Conservation (phyloP, 2,329 filamentous ascomycete genomes). For the Alternaria longipes region DNA sequence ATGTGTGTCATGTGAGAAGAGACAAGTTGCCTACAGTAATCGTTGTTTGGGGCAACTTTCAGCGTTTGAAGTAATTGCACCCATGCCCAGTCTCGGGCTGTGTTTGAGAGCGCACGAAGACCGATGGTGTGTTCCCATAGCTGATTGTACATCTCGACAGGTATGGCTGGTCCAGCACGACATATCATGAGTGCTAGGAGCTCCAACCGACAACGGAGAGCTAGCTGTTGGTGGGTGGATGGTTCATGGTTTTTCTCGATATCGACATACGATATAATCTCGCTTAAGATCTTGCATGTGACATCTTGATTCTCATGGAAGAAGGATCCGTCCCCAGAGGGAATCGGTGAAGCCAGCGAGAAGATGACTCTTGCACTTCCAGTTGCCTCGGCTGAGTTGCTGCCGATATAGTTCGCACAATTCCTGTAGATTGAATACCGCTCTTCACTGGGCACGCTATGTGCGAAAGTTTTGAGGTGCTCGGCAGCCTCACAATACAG, state of each 20-base stretch:
- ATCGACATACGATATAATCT: slow-evolving; percentile 50
- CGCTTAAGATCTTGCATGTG: slow-evolving; percentile 48
- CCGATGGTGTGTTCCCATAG: slow-evolving; percentile 81
- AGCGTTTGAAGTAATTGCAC: slow-evolving; percentile 41
- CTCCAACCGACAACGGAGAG: slow-evolving; percentile 57
- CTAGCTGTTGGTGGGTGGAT: slow-evolving; percentile 24
- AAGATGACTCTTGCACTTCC: slow-evolving; percentile 74
- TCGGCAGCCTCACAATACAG: slow-evolving; percentile 71
- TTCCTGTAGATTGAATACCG: slow-evolving; percentile 70
- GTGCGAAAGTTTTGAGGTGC: slow-evolving; percentile 69
- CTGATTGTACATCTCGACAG: slow-evolving; percentile 66
- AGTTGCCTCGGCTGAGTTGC: slow-evolving; percentile 69
- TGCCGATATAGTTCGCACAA: slow-evolving; percentile 74
- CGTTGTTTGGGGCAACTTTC: slow-evolving; percentile 32
- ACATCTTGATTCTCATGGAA: slow-evolving; percentile 40
- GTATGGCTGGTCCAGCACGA: slow-evolving; percentile 69
- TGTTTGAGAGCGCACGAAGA: slow-evolving; percentile 64
- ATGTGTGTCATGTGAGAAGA: slow-evolving; percentile 66
- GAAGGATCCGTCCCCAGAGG: slow-evolving; percentile 29
- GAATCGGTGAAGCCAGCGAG: slow-evolving; percentile 37
- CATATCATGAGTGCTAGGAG: slow-evolving; percentile 68
- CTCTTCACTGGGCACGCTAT: slow-evolving; percentile 65
- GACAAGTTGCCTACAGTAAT: slow-evolving; percentile 44
- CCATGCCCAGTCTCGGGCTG: slow-evolving; percentile 75
- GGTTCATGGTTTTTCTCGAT: slow-evolving; percentile 26